These are phyloP conservation scores for Cutaneotrichosporon cavernicola DNA, from an alignment of 1,284 basidiomycete genomes.

Conservation along the genomic window DNA sequence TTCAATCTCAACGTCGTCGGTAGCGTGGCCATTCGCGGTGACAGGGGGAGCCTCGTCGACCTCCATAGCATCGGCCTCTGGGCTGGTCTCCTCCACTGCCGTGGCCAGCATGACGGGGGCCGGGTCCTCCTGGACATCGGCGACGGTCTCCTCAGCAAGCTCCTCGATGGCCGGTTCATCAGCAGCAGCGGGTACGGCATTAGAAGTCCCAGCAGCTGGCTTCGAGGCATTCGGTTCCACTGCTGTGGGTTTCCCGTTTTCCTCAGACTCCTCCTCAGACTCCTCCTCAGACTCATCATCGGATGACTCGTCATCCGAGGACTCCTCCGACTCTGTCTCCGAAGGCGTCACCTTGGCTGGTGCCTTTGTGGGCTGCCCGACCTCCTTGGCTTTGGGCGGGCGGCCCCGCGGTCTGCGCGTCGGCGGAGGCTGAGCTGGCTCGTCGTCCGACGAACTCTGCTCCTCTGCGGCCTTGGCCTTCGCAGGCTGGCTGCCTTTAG, in stretches of 20 bases:
- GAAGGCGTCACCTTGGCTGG: neutral
- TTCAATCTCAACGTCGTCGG: slow-evolving; percentile 1
- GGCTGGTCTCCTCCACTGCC: neutral
- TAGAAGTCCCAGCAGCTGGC: neutral
- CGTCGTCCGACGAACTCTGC: neutral
- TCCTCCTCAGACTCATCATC: neutral
- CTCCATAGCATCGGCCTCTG: neutral
- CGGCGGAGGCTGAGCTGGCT: neutral
- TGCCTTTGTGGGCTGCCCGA: neutral
- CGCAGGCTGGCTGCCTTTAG: neutral
- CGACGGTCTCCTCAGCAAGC: neutral
- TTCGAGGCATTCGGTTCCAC: neutral
- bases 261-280: too few species aligned
- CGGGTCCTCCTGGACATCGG: too few species aligned
- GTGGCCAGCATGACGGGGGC: neutral
- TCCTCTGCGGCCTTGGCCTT: neutral
- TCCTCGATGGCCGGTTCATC: too few species aligned
- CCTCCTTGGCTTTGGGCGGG: neutral
- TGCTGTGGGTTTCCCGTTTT: neutral
- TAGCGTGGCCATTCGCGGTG: slow-evolving; percentile 6
- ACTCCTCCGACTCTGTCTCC: neutral
- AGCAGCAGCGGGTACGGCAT: neutral
- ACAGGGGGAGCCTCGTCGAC: slow-evolving; percentile 4
- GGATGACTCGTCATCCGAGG: neutral
- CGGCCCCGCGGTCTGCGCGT: neutral